phyloP scores from a whole-genome alignment of 768 basidiomycete species.

The Flagelloscypha sp. region DNA sequence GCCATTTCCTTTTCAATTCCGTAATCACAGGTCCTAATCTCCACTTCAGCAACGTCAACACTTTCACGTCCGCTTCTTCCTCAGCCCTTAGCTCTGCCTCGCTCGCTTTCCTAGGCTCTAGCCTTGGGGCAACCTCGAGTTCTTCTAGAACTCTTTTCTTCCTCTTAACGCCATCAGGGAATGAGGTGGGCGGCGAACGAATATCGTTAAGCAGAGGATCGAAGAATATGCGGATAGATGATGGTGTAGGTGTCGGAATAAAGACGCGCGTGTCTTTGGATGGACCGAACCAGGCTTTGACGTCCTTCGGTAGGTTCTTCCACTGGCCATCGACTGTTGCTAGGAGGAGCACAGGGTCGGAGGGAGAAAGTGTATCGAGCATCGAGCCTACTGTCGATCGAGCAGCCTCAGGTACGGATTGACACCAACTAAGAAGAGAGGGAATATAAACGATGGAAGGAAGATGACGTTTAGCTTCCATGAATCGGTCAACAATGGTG shows the following conservation, averaged over 20 bases:
- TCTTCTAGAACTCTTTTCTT: conserved; percentile 79
- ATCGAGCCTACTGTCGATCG: conserved; percentile 81
- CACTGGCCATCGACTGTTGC: conserved; percentile 80
- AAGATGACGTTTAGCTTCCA: conserved; percentile 95
- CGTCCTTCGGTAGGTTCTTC: conserved; percentile 65
- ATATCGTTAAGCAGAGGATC: conserved; percentile 61
- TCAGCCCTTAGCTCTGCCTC: conserved; percentile 77
- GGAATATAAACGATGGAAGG: conserved; percentile 96
- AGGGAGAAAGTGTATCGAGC: conserved; percentile 84
- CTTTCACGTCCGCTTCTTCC: conserved; percentile 70
- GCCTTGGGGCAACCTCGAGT: conserved; percentile 81
- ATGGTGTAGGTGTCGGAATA: conserved; percentile 40
- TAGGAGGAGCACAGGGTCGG: conserved; percentile 88
- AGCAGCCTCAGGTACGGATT: conserved; percentile 75
- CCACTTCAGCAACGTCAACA: conserved; percentile 77
- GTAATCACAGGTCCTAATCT: conserved; percentile 84
- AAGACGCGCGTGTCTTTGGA: conserved; percentile 67
- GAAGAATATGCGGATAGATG: conserved; percentile 72
- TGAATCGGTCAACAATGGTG: conserved; percentile 87
- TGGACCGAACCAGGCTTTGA: conserved; percentile 85
- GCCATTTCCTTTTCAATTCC: conserved; percentile 88
- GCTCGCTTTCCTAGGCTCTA: conserved; percentile 77
- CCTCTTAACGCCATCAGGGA: conserved; percentile 82
- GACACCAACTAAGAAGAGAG: conserved; percentile 77
- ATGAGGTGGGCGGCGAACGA: conserved; percentile 70